These are phyloP conservation scores for Oryza rufipogon DNA, from an alignment of 176 grass and related monocot genomes.

Conservation along the genomic window DNA sequence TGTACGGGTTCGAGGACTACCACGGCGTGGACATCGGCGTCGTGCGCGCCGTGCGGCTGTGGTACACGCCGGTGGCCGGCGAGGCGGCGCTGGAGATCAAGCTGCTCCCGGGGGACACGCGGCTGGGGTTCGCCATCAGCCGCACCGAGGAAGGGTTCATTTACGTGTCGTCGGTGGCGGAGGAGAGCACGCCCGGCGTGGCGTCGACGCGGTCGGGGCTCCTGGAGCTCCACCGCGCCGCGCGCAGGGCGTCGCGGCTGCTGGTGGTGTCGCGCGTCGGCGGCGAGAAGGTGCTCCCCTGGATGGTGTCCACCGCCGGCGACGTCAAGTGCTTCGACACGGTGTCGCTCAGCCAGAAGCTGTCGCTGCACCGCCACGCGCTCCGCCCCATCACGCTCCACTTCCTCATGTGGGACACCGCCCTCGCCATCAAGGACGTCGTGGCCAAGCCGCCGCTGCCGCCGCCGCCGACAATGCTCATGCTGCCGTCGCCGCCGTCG, in stretches of 20 bases:
- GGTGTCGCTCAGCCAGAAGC: constrained; percentile 92
- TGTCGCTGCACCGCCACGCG: constrained; percentile 93
- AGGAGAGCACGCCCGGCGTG: constrained; percentile 65
- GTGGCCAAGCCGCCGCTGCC: constrained; percentile 15
- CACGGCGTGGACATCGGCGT: constrained; percentile 95
- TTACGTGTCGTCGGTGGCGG: constrained; percentile 85
- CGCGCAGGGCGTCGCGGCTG: constrained; percentile 56
- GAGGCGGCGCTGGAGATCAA: constrained; percentile 75
- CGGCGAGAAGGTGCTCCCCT: constrained; percentile 79
- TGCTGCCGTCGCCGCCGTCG: constrained; percentile 11
- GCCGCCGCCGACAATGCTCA: background rate
- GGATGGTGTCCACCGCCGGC: constrained; percentile 74
- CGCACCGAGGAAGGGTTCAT: constrained; percentile 93
- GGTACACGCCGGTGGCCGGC: constrained; percentile 68
- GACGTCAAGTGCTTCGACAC: constrained; percentile 94
- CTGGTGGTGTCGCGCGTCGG: constrained; percentile 79
- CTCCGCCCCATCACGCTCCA: constrained; percentile 80
- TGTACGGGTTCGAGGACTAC: constrained; percentile 98
- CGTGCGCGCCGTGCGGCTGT: constrained; percentile 67
- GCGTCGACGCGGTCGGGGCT: constrained; percentile 73
- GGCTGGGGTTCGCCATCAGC: constrained; percentile 89
- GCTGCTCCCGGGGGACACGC: constrained; percentile 67
- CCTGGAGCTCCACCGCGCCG: constrained; percentile 63
- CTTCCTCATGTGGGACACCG: constrained; percentile 74
- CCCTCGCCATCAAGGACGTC: background rate